These are phyloP conservation scores for Nannochloris sp. DNA, from an alignment of 139 green algal genomes.

Conservation along the genomic window DNA sequence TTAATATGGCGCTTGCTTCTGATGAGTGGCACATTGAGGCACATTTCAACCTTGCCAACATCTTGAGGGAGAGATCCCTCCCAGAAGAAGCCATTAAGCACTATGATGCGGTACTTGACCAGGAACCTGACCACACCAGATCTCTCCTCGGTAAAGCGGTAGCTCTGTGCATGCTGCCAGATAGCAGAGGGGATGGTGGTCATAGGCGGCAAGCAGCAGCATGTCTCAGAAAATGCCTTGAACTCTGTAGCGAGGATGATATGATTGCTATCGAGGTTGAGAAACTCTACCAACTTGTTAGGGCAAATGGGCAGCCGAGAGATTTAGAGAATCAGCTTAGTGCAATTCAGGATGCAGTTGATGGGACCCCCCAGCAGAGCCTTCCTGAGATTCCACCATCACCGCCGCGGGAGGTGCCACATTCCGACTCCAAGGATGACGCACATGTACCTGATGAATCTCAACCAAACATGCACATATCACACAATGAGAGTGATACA, in stretches of 20 bases:
- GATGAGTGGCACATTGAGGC: conserved; percentile 9
- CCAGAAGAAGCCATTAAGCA: background rate
- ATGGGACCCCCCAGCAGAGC: background rate
- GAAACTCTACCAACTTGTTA: background rate
- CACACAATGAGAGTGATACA: no score
- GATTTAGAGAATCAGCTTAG: background rate
- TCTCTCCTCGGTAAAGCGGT: conserved; percentile 2
- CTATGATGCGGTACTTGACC: background rate
- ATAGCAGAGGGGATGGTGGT: background rate
- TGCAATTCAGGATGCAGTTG: background rate
- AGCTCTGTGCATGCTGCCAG: background rate
- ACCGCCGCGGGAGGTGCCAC: no score
- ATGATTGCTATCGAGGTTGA: background rate
- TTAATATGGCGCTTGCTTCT: conserved; percentile 3
- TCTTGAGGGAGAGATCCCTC: background rate
- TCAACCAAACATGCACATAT: no score
- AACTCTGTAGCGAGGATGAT: conserved; percentile 4
- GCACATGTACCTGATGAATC: no score
- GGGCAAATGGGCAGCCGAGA: background rate
- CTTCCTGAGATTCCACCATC: background rate
- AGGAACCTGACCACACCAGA: conserved; percentile 4
- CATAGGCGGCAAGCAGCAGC: background rate
- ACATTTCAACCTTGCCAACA: conserved; percentile 11
- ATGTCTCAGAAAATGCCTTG: background rate
- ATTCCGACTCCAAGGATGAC: no score